A percentile compares a stretch with the other conserved stretches of the same genome.
phyloP scores from a whole-genome alignment of 2,329 filamentous ascomycete species.

The Pseudogymnoascus verrucosus region DNA sequence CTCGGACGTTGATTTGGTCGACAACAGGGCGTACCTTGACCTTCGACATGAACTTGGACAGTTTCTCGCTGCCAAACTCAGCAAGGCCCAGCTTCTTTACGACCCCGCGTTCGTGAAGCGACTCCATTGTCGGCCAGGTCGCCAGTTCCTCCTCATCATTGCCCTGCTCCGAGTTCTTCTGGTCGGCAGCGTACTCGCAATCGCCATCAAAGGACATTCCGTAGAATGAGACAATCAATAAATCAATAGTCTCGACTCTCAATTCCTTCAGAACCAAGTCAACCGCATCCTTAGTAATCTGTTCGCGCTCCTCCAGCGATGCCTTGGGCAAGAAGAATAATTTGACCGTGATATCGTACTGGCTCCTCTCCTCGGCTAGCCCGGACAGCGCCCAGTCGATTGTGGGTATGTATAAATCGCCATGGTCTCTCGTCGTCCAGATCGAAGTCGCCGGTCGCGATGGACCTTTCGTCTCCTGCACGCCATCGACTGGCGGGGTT shows the following conservation, averaged over 20 bases:
- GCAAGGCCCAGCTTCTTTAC: constrained; percentile 75
- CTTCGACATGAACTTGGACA: constrained; percentile 66
- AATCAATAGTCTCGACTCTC: constrained; percentile 65
- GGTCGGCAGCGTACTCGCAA: constrained; percentile 70
- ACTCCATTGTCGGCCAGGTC: constrained; percentile 67
- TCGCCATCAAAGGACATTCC: constrained; percentile 90
- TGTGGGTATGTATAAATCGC: constrained; percentile 66
- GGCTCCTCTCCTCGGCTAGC: constrained; percentile 68
- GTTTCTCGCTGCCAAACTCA: constrained; percentile 81
- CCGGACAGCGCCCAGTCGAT: constrained; percentile 65
- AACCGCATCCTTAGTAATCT: constrained; percentile 71
- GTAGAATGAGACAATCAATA: constrained; percentile 88
- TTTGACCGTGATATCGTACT: constrained; percentile 94
- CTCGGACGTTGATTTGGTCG: constrained; percentile 91
- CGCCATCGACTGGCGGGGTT: constrained; percentile 25
- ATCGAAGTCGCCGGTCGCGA: constrained; percentile 27
- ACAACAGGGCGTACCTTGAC: constrained; percentile 70
- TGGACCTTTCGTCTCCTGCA: constrained; percentile 24
- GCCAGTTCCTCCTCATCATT: constrained; percentile 59
- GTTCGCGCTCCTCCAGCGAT: constrained; percentile 53
- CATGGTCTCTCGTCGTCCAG: constrained; percentile 62
- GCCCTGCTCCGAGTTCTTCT: constrained; percentile 51
- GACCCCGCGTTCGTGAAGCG: constrained; percentile 59
- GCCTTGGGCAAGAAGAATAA: constrained; percentile 81
- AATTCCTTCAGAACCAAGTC: constrained; percentile 74